Evolutionary conservation across 345 rosid genomes (phyloP), one percentile per base, ranked within the genome.

Genomic region (Carallia brachiata): DNA sequence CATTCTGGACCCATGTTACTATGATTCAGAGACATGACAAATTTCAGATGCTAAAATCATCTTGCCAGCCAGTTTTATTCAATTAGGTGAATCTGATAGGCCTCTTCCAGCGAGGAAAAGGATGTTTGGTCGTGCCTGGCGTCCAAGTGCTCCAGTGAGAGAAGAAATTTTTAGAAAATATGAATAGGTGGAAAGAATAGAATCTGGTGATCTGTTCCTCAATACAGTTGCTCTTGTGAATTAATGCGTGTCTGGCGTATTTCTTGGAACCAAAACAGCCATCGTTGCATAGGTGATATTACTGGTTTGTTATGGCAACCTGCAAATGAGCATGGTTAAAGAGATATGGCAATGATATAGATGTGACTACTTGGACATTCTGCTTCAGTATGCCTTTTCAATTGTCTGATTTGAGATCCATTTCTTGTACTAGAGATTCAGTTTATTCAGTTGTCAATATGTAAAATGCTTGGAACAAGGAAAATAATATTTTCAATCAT

Each of bases 91-190:
- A 56, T 88, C 91, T 15, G 85, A 91, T 68, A 77, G 75, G 78
- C 86, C 91, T 77, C 73, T 87, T 67, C 84, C 88, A 44, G 96
- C 89, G 66, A 77, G 93, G 44, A 87, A 73, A 64, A 88, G 96
- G 80, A 85, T 93, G 89, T 93, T 89, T 70, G 96, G 98, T 64
- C 97, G 94, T 15, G 91, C 96, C 7, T 91, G 98, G 98, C 98
- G 97, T 34, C 36, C 89, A 40, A 81, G 92, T 70, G 88, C 89
- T 72, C 79, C 85, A 61, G 96, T 90, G n/a, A 89, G 87, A 84
- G 91, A 84, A 36, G 97, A 96, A 61, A 65, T 78, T 64, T 23
- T 23, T 23, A 23, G 23, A 23, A 23, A 23, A 23, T 23, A 23
- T 23, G 23, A 23, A 23, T 23, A 23, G 23, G 23, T 23, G 23